These are phyloP conservation scores for Amanita phalloides DNA, from an alignment of 768 basidiomycete species.

Conservation along the genomic window DNA sequence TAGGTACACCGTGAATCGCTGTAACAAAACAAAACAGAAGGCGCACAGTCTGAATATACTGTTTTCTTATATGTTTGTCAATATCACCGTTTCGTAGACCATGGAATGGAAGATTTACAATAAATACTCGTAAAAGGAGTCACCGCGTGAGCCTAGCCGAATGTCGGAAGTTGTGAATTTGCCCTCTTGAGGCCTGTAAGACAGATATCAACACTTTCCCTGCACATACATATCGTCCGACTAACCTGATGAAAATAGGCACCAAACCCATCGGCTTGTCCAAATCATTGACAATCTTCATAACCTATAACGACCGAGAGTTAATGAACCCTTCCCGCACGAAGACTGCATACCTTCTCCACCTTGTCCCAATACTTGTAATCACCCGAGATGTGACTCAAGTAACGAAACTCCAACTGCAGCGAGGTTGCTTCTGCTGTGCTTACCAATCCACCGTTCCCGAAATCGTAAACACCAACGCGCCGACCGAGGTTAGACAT, in stretches of 20 bases:
- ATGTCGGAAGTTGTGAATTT: slow-evolving; percentile 57
- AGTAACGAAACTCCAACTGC: slow-evolving; percentile 86
- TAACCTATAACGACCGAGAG: slow-evolving; percentile 17
- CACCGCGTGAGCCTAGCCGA: slow-evolving; percentile 87
- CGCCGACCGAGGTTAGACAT: slow-evolving; percentile 61
- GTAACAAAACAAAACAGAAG: neutral
- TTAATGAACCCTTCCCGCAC: neutral
- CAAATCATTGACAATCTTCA: slow-evolving; percentile 56
- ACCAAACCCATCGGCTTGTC: slow-evolving; percentile 59
- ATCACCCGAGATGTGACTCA: slow-evolving; percentile 68
- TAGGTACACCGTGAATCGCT: slow-evolving; percentile 13
- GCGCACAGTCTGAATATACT: slow-evolving; percentile 73
- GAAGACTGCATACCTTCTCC: slow-evolving; percentile 43
- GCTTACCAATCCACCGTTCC: slow-evolving; percentile 54
- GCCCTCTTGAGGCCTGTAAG: slow-evolving; percentile 27
- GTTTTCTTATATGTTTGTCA: slow-evolving; percentile 37
- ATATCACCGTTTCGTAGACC: neutral
- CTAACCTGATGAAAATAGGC: slow-evolving; percentile 76
- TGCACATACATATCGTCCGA: neutral
- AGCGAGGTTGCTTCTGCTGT: slow-evolving; percentile 82
- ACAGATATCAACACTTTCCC: neutral
- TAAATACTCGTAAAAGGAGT: slow-evolving; percentile 91
- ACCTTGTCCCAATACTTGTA: slow-evolving; percentile 76
- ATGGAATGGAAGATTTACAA: slow-evolving; percentile 35
- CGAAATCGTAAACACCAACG: slow-evolving; percentile 49